A percentile compares a stretch with the other conserved stretches of the same genome.
These are phyloP conservation scores for Mycena sanguinolenta DNA, from an alignment of 768 basidiomycete species.

Conservation along the genomic window DNA sequence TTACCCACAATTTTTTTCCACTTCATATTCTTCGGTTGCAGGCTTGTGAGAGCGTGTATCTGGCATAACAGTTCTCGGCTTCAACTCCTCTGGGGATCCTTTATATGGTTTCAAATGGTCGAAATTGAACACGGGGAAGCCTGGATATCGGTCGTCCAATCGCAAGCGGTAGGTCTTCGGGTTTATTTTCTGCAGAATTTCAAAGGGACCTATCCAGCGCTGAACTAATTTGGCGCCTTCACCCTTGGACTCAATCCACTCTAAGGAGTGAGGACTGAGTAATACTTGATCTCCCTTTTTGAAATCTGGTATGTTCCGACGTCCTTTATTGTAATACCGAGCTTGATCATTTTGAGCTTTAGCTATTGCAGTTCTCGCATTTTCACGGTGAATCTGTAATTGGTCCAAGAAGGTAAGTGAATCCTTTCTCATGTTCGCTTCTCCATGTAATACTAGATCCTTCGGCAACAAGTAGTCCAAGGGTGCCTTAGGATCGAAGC, in stretches of 20 bases:
- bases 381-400: background rate
- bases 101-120: background rate
- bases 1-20: background rate
- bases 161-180: background rate
- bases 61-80: background rate
- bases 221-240: background rate
- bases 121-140: background rate
- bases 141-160: background rate
- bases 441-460: accelerated
- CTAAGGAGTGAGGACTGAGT: background rate
- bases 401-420: background rate
- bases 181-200: background rate
- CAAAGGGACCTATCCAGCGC: background rate
- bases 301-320: background rate
- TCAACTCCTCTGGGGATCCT: too few relatives aligned
- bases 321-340: background rate
- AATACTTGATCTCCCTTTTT: background rate
- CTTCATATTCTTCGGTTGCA: background rate
- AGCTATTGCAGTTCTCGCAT: background rate
- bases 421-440: background rate
- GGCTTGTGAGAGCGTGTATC: background rate
- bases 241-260: background rate
- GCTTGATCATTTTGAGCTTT: background rate
- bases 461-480: background rate
- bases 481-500: background rate